A percentile compares a stretch with the other conserved stretches of the same genome.
These are phyloP conservation scores for Termitomyces sp. DNA, from an alignment of 768 basidiomycete species.

Conservation along the genomic window DNA sequence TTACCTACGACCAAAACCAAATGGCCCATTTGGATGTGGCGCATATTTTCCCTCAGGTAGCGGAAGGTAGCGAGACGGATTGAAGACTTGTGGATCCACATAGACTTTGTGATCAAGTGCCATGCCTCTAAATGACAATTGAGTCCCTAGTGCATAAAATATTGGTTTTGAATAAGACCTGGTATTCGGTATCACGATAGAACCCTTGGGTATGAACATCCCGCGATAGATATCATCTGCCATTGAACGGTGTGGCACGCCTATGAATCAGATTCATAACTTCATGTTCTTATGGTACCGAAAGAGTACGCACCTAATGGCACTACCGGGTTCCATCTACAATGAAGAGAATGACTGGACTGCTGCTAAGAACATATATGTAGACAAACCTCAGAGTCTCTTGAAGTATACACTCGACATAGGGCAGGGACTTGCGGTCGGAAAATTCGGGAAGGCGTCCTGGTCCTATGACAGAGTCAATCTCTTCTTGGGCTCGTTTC, in stretches of 20 bases:
- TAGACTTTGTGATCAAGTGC: constrained; percentile 5
- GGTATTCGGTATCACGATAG: constrained; percentile 5
- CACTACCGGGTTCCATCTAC: not conserved
- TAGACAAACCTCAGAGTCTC: constrained; percentile 7
- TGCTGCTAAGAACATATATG: not conserved
- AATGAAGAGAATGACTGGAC: not conserved
- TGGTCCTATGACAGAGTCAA: constrained; percentile 22
- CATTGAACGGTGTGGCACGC: constrained; percentile 4
- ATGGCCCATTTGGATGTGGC: not conserved
- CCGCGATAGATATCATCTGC: not conserved
- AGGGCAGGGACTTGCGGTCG: constrained; percentile 19
- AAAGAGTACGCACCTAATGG: not conserved
- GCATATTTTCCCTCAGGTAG: not conserved
- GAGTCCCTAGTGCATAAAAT: not conserved
- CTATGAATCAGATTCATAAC: not conserved
- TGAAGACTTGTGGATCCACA: not conserved
- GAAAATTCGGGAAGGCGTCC: constrained; percentile 21
- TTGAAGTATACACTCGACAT: constrained; percentile 11
- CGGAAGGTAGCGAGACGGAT: not conserved
- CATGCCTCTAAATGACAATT: constrained; percentile 1
- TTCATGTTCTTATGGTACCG: not conserved
- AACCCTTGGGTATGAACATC: too few relatives aligned
- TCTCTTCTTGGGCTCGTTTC: constrained; percentile 20
- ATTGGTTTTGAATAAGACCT: not conserved
- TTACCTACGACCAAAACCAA: not conserved